A percentile compares a stretch with the other conserved stretches of the same genome.
Conservation (phyloP, 352 stramenopile genomes). For the Phytopythium kandeliae region DNA sequence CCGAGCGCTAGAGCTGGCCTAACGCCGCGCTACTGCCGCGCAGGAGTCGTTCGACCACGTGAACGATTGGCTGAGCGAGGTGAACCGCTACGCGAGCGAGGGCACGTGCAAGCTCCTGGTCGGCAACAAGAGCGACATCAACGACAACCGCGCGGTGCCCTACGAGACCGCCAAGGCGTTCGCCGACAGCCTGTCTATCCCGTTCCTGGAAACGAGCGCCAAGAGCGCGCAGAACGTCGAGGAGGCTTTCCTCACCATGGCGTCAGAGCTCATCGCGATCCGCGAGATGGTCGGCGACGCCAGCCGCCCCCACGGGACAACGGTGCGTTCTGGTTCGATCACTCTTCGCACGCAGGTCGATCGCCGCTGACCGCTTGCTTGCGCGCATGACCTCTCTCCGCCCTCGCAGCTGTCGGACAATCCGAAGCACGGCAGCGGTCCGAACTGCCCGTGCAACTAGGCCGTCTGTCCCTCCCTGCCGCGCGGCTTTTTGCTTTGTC, state of each 20-base stretch:
- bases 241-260: slow-evolving; percentile 99
- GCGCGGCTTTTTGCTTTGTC: not conserved
- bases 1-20: not conserved
- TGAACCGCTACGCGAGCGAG: slow-evolving; percentile 97
- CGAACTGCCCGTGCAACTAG: slow-evolving; percentile 36
- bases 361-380: no score
- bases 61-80: slow-evolving; percentile 99
- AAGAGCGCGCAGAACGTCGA: slow-evolving; percentile 99
- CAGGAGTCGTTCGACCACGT: slow-evolving; percentile 99
- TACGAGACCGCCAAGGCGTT: slow-evolving; percentile 97
- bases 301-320: slow-evolving; percentile 56
- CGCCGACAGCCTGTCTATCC: slow-evolving; percentile 95
- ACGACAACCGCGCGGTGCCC: slow-evolving; percentile 93
- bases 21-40: not conserved
- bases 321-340: slow-evolving; percentile 25
- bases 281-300: slow-evolving; percentile 81
- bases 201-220: slow-evolving; percentile 98
- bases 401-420: slow-evolving; percentile 28
- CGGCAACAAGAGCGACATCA: slow-evolving; percentile 99
- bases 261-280: slow-evolving; percentile 95
- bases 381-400: slow-evolving; percentile 9
- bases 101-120: slow-evolving; percentile 99
- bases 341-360: no score
- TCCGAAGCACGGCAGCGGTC: slow-evolving; percentile 22
- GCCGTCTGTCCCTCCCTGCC: not conserved